Evolutionary conservation across 2,329 filamentous ascomycete genomes (phyloP).

Genomic region (Arthroderma sp.): DNA sequence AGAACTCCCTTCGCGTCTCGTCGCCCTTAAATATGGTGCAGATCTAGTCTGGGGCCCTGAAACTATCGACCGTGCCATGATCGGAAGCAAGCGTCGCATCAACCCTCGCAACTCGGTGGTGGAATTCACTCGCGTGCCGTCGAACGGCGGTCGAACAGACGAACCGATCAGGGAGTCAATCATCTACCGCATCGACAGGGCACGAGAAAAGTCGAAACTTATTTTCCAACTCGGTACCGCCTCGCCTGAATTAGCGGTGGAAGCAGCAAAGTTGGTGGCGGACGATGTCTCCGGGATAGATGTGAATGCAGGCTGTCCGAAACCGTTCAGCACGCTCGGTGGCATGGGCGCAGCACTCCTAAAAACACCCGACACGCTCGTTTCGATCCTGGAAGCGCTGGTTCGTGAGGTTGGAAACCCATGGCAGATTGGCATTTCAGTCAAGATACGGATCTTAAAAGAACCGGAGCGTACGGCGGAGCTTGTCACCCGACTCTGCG

Average conservation of each 20-base stretch:
- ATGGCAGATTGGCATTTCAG: constrained; percentile 83
- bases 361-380: constrained; percentile 68
- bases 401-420: constrained; percentile 64
- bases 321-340: constrained; percentile 83
- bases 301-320: constrained; percentile 95
- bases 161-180: constrained; percentile 44
- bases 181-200: constrained; percentile 74
- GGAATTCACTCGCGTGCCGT: constrained; percentile 69
- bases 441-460: constrained; percentile 85
- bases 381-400: constrained; percentile 68
- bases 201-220: constrained; percentile 57
- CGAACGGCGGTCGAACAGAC: constrained; percentile 43
- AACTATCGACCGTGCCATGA: constrained; percentile 82
- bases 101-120: constrained; percentile 67
- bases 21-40: constrained; percentile 87
- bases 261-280: constrained; percentile 73
- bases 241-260: constrained; percentile 66
- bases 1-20: constrained; percentile 76
- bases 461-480: constrained; percentile 61
- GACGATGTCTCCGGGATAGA: constrained; percentile 86
- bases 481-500: constrained; percentile 64
- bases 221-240: constrained; percentile 91
- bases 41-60: constrained; percentile 97
- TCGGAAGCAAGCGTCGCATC: constrained; percentile 65
- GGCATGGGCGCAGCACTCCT: constrained; percentile 94